Base-by-base conservation (phyloP, 768 basidiomycete species). In the Xerocomus potaroensis region DNA sequence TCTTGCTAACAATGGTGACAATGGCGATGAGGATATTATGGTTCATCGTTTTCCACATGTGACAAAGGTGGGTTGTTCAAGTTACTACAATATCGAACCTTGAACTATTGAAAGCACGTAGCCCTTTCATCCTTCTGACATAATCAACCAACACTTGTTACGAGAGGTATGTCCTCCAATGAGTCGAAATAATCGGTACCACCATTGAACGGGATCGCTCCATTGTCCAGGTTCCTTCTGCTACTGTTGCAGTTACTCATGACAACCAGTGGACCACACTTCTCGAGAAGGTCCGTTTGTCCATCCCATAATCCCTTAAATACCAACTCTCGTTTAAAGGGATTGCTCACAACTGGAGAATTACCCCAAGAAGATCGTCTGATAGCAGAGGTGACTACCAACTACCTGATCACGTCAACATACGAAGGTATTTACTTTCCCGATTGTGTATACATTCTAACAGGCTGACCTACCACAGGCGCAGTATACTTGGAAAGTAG, bases 51-150 rank as follows among this genome's bases (percentile, higher is more conserved):
- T 53, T 1, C 50, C 50, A n/a, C 46, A 30, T 4, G 9, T n/a
- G 9, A 30, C 31, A 4, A 41, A 48, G 23, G 50, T 52, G n/a
- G n/a, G n/a, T 7, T 11, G 53, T 33, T 3, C 9, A 7, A 2
- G 12, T 12, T 15, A 36, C n/a, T 22, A 37, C n/a, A n/a, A 15
- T 14, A 3, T 19, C 5, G 1, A 15, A 9, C 8, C 33, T 2
- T 15, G 5, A 6, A 12, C 22, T 18, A 24, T 5, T 4, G 5
- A 8, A 39, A 12, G 14, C 15, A 22, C 15, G 2, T 14, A 48
- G 46, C 12, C 37, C 1, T 54, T 54, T 27, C 55, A 56, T 39
- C 52, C 55, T 3, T 55, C 54, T 3, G 51, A 49, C 19, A 29
- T 32, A 5, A 55, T 55, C 37, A 53, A 49, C 16, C 36, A 24